Evolutionary conservation across 2,329 filamentous ascomycete species (phyloP), one percentile per base, ranked within the genome.

Genomic region (Xylaria sp.): DNA sequence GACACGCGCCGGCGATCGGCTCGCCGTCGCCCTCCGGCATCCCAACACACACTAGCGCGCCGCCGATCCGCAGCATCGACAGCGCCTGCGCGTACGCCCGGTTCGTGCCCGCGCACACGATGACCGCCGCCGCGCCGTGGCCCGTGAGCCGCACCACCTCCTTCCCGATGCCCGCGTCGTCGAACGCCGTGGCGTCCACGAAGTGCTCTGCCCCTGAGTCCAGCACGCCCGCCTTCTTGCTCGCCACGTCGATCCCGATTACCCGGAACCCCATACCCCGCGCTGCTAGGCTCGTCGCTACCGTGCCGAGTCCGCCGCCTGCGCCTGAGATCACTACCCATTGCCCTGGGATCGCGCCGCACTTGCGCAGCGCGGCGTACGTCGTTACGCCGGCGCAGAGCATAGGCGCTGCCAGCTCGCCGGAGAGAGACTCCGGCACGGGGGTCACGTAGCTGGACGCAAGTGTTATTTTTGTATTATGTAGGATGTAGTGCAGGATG

Each of bases 361-460:
- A 57, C 8, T 58, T 60, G 4, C 51, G 60, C 40, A 68, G 58
- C 1, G 64, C 64, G 7, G 59, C 44, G 58, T 65, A 68, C 8
- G 56, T 59, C 17, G 66, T 68, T n/a, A 67, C 23, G 23, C 65
- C 65, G 1, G 60, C 65, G 54, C 65, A 67, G 48, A 66, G 58
- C 64, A 67, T 64, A 0, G 63, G 65, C 2, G 66, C 64, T 1
- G 64, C 64, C 3, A 59, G n/a, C 33, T 65, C 66, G 4, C 66
- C 60, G 3, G 61, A 46, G 4, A 65, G 46, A 3, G 52, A 60
- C 6, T 49, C 57, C 0, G 65, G 65, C 27, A 67, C 27, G 4
- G 65, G 65, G 4, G 65, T 67, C 15, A 66, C 65, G 35, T 64
- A 66, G 54, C 61, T 67, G 29, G n/a, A 37, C 25, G 33, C 4